Base-by-base conservation (phyloP, 352 stramenopile genomes). In the Halophytophthora polymorphica region DNA sequence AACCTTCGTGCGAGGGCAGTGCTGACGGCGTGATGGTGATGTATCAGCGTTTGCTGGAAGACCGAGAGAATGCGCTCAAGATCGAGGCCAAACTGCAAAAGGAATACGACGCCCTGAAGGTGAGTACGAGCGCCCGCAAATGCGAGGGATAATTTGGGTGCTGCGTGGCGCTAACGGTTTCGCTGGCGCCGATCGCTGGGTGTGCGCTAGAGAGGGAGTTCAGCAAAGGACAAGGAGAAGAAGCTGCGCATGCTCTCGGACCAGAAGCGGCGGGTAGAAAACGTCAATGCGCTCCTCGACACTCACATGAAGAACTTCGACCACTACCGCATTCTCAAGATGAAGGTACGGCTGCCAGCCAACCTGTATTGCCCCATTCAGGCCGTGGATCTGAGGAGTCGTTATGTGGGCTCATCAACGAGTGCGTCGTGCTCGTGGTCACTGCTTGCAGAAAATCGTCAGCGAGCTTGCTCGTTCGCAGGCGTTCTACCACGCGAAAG, bases 191-290 rank as follows among this genome's bases (percentile, higher is more conserved):
- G 13, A 19, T n/a, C 31, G 25, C 25, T 19, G 28, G 6, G 14
- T 34, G 11, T 3, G 12, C 18, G 42, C 14, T 29, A 88, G 78
- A 57, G 71, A 35, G 58, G 69, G 18, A 75, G 66, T 23, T 72
- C 71, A 0, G 64, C 50, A 0, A 88, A 71, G 50, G 83, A 90
- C 34, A 86, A 86, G 42, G 83, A 94, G 43, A 92, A 89, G 53
- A 89, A 89, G 48, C 52, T 87, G 19, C 69, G 83, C 15, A 83
- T 94, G 71, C 64, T 94, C 21, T 85, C 78, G 14, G 83, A 94
- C 56, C 83, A 94, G 49, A 84, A 85, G 45, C 81, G 83, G 7
- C 81, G 83, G 14, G 82, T 91, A 1, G 83, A 94, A 43, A 94
- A 94, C 44, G 81, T 88, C 12, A 92, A 90, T 31, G 37, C 54